A percentile compares a stretch with the other conserved stretches of the same genome.
phyloP scores from a whole-genome alignment of 768 basidiomycete species.

The Wakefieldia striispora region DNA sequence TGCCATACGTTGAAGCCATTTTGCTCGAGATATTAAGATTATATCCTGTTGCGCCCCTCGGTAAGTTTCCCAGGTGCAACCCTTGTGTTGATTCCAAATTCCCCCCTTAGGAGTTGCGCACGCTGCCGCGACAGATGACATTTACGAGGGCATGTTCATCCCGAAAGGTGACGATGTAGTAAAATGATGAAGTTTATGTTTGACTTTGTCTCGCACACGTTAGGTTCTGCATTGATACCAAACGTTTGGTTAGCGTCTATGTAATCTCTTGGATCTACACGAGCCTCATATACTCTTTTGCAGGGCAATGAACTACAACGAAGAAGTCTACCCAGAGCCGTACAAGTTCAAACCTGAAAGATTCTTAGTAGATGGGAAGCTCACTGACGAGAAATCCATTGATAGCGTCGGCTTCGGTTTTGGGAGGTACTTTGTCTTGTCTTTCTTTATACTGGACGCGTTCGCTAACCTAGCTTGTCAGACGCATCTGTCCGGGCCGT shows the following conservation, averaged over 20 bases:
- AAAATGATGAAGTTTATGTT: background rate
- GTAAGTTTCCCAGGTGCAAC: background rate
- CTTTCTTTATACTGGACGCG: background rate
- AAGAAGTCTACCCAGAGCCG: no score
- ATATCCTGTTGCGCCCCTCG: no score
- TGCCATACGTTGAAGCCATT: conserved; percentile 1
- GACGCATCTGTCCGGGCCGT: conserved; percentile 32
- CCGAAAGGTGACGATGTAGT: conserved; percentile 18
- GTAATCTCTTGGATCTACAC: background rate
- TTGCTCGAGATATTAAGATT: no score
- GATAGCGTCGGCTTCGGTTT: conserved; percentile 14
- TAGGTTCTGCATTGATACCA: conserved; percentile 18
- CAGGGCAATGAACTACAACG: no score
- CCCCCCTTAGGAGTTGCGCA: conserved; percentile 10
- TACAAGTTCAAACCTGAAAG: no score
- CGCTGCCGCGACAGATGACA: conserved; percentile 16
- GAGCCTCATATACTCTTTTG: no score
- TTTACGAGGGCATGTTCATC: conserved; percentile 20
- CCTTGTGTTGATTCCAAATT: no score
- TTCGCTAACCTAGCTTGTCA: conserved; percentile 3
- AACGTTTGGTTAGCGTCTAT: conserved; percentile 22
- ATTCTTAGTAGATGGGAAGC: no score
- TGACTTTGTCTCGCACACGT: background rate
- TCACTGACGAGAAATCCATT: no score
- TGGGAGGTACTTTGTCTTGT: conserved; percentile 15